A percentile compares a stretch with the other conserved stretches of the same genome.
These are phyloP conservation scores for Lyophyllum semitale DNA, from an alignment of 768 basidiomycete genomes.

Conservation along the genomic window DNA sequence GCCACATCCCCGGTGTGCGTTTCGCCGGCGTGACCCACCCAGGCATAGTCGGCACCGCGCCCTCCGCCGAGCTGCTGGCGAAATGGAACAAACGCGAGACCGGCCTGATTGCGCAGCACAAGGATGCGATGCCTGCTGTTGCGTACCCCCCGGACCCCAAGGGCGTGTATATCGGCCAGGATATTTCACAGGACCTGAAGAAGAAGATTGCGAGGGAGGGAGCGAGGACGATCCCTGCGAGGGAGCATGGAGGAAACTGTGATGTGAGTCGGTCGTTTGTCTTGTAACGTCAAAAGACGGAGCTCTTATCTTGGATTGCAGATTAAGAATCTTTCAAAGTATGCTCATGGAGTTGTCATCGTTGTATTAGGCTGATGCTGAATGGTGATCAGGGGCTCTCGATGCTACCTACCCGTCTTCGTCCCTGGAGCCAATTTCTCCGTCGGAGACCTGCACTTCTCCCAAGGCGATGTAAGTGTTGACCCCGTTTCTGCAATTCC, in stretches of 20 bases:
- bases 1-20: conserved; percentile 78
- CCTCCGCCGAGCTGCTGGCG: conserved; percentile 69
- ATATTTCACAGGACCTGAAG: conserved; percentile 44
- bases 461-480: conserved; percentile 64
- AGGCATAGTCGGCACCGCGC: conserved; percentile 76
- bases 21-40: conserved; percentile 81
- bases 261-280: conserved; percentile 44
- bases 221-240: conserved; percentile 71
- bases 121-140: conserved; percentile 58
- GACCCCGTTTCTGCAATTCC: neutral
- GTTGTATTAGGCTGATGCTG: neutral
- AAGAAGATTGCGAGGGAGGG: conserved; percentile 65
- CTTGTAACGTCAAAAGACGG: too few species aligned
- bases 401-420: conserved; percentile 79
- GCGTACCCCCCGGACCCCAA: conserved; percentile 61
- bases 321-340: conserved; percentile 79
- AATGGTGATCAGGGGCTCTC: conserved; percentile 51
- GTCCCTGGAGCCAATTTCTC: conserved; percentile 76
- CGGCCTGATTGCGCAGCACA: conserved; percentile 56
- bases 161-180: conserved; percentile 73
- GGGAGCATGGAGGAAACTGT: conserved; percentile 83
- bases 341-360: neutral
- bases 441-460: conserved; percentile 79
- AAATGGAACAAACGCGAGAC: conserved; percentile 78
- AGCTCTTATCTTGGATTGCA: conserved; percentile 25